Base-by-base conservation (phyloP, 345 rosid genomes). In the Salix koriyanagi region DNA sequence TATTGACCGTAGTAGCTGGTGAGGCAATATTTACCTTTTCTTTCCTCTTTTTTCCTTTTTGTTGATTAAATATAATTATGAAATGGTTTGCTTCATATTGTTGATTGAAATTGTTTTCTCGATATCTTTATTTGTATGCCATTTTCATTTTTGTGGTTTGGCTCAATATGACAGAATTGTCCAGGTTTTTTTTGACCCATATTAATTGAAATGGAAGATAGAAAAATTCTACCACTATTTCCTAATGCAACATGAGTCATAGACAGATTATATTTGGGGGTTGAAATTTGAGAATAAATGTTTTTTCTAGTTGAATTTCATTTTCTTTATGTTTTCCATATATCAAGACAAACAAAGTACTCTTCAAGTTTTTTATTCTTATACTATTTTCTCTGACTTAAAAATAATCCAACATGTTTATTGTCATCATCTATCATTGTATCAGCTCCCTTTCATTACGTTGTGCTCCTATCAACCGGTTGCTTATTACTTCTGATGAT, bases 1-100 rank as follows among this genome's bases (percentile, higher is more conserved):
- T 72, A 54, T 93, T 83, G 99, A 93, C 69, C 88, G 86, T 67
- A 85, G 83, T 81, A 95, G 97, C 86, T 95, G 99, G 98, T 95
- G 84, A 93, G 91, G 69, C 65, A 66, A 69, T 39, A 70, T 12
- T 48, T 42, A 54, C 41, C 56, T 12, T 14, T 52, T 39, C 64
- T 56, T 61, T 52, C 44, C n/a, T 50, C 14, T 50, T 14, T 21
- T 72, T 19, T 50, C 18, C 16, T 75, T 32, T 74, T 76, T 48
- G 32, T 71, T 65, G 28, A 66, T 26, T 32, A 62, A 65, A 62
- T 23, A 3, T 10, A 62, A 25, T 13, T 21, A 26, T 62, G 32
- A 23, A 12, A n/a, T 62, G 2, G 52, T 28, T n/a, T 62, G 36
- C 66, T 23, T 62, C 66, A 62, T 2, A 12, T 2, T 62, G 28